These are phyloP conservation scores for Dipodascus geniculatus DNA, from an alignment of 805 yeast species.

Conservation along the genomic window DNA sequence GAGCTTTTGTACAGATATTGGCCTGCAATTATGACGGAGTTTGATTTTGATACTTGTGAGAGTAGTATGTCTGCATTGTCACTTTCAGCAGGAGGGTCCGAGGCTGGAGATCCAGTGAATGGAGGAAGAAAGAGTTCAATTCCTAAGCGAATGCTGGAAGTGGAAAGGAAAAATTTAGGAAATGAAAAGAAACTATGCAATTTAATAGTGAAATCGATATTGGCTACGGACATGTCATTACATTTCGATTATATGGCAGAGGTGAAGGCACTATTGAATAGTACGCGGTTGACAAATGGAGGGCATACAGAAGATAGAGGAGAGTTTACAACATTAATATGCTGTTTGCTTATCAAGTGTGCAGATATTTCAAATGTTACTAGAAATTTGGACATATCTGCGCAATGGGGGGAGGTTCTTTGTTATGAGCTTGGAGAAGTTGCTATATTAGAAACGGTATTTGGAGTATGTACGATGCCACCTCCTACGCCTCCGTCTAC, in stretches of 20 bases:
- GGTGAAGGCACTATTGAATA: conserved; percentile 15
- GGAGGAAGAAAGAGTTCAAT: too few species aligned
- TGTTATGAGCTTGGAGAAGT: conserved; percentile 69
- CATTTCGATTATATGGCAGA: conserved; percentile 60
- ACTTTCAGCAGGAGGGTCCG: too few species aligned
- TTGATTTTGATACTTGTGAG: conserved; percentile 13
- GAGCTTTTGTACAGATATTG: conserved; percentile 40
- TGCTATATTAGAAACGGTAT: conserved; percentile 35
- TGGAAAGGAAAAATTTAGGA: conserved; percentile 1
- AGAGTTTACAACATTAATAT: conserved; percentile 30
- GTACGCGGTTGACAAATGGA: conserved; percentile 10
- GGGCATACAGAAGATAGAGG: conserved; percentile 2
- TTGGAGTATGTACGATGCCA: conserved; percentile 14
- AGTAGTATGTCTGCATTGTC: not conserved
- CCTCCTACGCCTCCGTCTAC: conserved; percentile 7
- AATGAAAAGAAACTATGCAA: conserved; percentile 8
- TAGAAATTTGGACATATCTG: conserved; percentile 60
- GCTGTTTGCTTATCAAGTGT: conserved; percentile 71
- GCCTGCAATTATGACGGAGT: conserved; percentile 24
- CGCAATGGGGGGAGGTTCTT: conserved; percentile 80
- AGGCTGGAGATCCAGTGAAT: too few species aligned
- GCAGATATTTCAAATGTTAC: conserved; percentile 95
- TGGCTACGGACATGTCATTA: conserved; percentile 88
- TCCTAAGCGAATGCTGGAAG: too few species aligned
- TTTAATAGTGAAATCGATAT: conserved; percentile 33